These are phyloP conservation scores for Rosa chinensis DNA, from an alignment of 306 rosid species.

Conservation along the genomic window DNA sequence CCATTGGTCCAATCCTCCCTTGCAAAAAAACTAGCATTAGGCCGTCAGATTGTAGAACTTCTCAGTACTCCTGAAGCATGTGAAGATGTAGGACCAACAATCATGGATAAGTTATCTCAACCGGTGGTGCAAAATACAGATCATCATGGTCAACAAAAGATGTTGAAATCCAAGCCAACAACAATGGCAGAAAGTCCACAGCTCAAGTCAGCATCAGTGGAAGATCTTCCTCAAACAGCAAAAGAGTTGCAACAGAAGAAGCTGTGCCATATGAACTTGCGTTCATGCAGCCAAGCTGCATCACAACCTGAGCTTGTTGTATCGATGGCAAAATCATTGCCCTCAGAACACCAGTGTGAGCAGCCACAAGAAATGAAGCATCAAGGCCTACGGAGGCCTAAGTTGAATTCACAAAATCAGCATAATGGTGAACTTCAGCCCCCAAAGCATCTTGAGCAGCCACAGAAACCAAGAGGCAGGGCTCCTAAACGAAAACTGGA, in stretches of 20 bases:
- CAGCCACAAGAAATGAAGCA: background rate
- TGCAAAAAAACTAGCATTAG: too few species aligned
- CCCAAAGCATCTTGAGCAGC: background rate
- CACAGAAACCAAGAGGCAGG: slow-evolving; percentile 3
- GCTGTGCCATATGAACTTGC: background rate
- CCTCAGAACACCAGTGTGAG: background rate
- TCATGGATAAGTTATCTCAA: too few species aligned
- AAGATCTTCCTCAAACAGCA: background rate
- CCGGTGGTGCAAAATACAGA: too few species aligned
- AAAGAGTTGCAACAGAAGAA: background rate
- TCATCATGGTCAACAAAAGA: too few species aligned
- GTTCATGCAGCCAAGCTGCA: background rate
- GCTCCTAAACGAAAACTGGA: background rate
- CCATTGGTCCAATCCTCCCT: too few species aligned
- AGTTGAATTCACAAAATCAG: background rate
- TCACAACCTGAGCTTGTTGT: background rate
- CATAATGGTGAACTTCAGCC: slow-evolving; percentile 3
- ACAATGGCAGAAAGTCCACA: background rate
- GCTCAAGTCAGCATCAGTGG: background rate
- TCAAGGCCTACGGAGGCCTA: background rate
- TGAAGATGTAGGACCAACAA: too few species aligned
- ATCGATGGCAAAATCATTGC: slow-evolving; percentile 4
- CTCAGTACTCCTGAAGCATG: too few species aligned
- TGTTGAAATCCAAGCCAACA: too few species aligned
- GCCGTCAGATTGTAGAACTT: too few species aligned